Base-by-base conservation (phyloP, 257 asterid species). In the Oldenlandia corymbosa region DNA sequence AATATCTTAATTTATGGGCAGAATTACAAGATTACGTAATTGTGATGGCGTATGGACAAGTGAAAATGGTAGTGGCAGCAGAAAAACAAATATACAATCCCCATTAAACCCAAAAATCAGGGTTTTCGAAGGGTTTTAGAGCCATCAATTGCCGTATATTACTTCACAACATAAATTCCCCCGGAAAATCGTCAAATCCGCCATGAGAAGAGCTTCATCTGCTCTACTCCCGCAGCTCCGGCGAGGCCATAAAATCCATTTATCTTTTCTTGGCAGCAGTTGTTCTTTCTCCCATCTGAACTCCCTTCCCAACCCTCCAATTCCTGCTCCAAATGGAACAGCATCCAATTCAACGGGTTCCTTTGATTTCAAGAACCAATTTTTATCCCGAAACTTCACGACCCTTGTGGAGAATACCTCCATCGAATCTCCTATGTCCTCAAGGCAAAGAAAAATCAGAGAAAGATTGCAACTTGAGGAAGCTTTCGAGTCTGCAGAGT, bases 401-500 rank as follows among this genome's bases (percentile, higher is more conserved):
- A 77, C 86, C 55, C 75, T 75, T 61, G 80, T 37, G 20, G 89
- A 82, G 58, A 79, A 65, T 46, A 60, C 72, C 66, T 83, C 70
- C 71, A 64, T 28, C 61, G 63, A 69, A 78, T 61, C 71, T 60
- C 83, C 68, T 57, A 21, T 86, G 63, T 77, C 96, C 2, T 80
- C 95, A 18, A 79, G 95, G 57, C 97, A 87, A 78, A 78, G 81
- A 73, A 92, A 77, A 73, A 70, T 86, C 71, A 71, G 58, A 73
- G 88, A 83, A 66, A 89, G 58, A 72, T 76, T 86, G 41, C 78
- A 75, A 32, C 81, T 89, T 58, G 97, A 89, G 75, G 95, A 92
- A 73, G 88, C 90, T 10, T 92, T 92, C 46, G 96, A 92, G 78
- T 80, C 97, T 5, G 93, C 97, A 13, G 80, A 82, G 68, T 69